These are phyloP conservation scores for Jimgerdemannia flammicorona DNA, from an alignment of 192 early-diverging fungal species.

Conservation along the genomic window DNA sequence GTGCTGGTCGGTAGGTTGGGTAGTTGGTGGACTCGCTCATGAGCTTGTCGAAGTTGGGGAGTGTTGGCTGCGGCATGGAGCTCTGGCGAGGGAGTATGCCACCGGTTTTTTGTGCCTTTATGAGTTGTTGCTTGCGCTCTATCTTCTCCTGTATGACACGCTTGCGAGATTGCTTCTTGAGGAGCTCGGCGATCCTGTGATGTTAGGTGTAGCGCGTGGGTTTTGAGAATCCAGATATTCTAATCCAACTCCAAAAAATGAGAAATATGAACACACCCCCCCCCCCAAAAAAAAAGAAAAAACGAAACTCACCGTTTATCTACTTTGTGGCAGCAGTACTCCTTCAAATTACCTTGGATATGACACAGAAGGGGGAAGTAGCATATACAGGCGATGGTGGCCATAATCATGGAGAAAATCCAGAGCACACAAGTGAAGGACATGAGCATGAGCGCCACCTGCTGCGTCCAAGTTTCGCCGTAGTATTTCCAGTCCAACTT, in stretches of 20 bases:
- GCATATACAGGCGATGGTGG: slow-evolving; percentile 58
- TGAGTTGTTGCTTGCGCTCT: not conserved
- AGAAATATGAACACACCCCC: no score
- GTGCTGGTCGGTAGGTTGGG: not conserved
- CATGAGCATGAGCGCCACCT: slow-evolving; percentile 33
- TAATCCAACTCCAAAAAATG: no score
- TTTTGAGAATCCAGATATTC: not conserved
- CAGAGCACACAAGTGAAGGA: slow-evolving; percentile 66
- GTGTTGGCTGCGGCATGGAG: slow-evolving; percentile 3
- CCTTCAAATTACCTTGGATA: slow-evolving; percentile 85
- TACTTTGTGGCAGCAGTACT: slow-evolving; percentile 85
- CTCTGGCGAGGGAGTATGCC: not conserved
- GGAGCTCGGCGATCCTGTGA: slow-evolving; percentile 5
- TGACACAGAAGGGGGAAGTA: slow-evolving; percentile 78
- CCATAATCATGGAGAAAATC: slow-evolving; percentile 44
- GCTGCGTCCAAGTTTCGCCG: slow-evolving; percentile 20
- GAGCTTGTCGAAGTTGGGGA: slow-evolving; percentile 8
- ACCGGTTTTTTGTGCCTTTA: not conserved
- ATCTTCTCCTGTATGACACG: slow-evolving; percentile 2
- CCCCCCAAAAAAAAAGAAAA: not conserved
- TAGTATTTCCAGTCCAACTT: slow-evolving; percentile 14
- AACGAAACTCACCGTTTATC: slow-evolving; percentile 71
- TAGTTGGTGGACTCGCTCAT: not conserved
- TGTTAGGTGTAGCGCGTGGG: not conserved
- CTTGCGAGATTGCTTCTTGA: slow-evolving; percentile 16